A percentile compares a stretch with the other conserved stretches of the same genome.
phyloP scores from a whole-genome alignment of 2,329 filamentous ascomycete genomes.

The Colletotrichum sp. region DNA sequence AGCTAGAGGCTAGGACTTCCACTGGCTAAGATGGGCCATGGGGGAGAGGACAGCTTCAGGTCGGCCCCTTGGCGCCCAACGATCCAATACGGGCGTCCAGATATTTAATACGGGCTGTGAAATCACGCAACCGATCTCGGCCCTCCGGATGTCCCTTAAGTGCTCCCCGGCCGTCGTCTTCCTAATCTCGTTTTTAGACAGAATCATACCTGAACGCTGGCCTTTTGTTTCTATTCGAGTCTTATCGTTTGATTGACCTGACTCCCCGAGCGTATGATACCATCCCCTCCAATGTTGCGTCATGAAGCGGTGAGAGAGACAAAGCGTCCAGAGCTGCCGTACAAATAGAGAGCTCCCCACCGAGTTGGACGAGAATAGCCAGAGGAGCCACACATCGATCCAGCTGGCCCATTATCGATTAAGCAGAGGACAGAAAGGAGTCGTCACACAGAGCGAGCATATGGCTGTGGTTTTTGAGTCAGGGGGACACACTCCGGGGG shows the following conservation, averaged over 20 bases:
- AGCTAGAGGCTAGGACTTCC: background rate
- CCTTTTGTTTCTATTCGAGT: background rate
- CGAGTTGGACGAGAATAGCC: background rate
- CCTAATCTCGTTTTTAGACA: constrained; percentile 2
- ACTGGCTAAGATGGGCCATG: background rate
- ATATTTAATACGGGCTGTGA: background rate
- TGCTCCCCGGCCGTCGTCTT: background rate
- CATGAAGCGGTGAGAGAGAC: constrained; percentile 21
- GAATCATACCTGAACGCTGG: background rate
- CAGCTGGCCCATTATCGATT: background rate
- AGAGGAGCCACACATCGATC: background rate
- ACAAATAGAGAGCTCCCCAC: constrained; percentile 14
- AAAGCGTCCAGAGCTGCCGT: background rate
- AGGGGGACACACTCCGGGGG: background rate
- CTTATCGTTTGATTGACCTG: background rate
- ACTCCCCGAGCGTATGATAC: constrained; percentile 16
- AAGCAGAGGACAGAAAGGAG: background rate
- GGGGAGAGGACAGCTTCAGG: background rate
- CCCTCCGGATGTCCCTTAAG: background rate
- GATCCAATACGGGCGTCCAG: background rate
- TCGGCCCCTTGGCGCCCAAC: background rate
- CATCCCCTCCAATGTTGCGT: constrained; percentile 20
- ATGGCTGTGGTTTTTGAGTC: constrained; percentile 1
- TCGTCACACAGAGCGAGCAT: background rate
- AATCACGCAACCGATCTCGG: constrained; percentile 17